Conservation (phyloP, 805 yeast genomes). For the Isabelozyma pseudorhagii region DNA sequence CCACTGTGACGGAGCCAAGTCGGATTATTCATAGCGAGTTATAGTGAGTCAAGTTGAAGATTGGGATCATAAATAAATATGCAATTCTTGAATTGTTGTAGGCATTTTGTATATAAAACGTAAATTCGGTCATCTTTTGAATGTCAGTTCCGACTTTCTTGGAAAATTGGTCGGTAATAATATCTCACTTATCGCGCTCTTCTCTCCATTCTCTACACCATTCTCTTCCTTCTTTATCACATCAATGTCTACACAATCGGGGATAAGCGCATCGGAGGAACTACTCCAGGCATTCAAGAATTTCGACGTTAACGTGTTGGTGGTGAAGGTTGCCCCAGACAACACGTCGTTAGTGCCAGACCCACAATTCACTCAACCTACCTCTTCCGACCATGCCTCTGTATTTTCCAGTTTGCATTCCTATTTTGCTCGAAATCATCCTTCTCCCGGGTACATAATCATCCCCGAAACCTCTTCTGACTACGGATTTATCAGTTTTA, state of each 20-base stretch:
- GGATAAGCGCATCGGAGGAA: constrained; percentile 33
- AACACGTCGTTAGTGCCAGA: constrained; percentile 33
- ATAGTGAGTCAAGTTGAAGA: too few species aligned
- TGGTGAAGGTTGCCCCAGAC: constrained; percentile 31
- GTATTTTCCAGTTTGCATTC: constrained; percentile 18
- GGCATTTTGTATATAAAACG: too few species aligned
- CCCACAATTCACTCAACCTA: constrained; percentile 10
- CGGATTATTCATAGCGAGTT: too few species aligned
- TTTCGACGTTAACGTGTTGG: constrained; percentile 17
- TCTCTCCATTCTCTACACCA: background rate
- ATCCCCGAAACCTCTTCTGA: constrained; percentile 15
- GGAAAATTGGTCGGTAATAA: too few species aligned
- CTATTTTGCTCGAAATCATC: constrained; percentile 21
- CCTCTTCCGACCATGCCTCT: constrained; percentile 7
- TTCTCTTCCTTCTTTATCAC: background rate
- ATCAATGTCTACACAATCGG: constrained; percentile 44
- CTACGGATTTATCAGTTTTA: constrained; percentile 67
- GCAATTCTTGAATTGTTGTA: too few species aligned
- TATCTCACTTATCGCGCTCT: background rate
- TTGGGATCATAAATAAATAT: too few species aligned
- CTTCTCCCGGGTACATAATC: constrained; percentile 36
- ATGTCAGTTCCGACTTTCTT: too few species aligned
- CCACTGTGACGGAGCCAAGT: too few species aligned
- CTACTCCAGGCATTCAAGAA: constrained; percentile 26
- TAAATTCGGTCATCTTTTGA: too few species aligned